These are phyloP conservation scores for Geotrichum cucujoidarum DNA, from an alignment of 1,139 yeast genomes.

Conservation along the genomic window DNA sequence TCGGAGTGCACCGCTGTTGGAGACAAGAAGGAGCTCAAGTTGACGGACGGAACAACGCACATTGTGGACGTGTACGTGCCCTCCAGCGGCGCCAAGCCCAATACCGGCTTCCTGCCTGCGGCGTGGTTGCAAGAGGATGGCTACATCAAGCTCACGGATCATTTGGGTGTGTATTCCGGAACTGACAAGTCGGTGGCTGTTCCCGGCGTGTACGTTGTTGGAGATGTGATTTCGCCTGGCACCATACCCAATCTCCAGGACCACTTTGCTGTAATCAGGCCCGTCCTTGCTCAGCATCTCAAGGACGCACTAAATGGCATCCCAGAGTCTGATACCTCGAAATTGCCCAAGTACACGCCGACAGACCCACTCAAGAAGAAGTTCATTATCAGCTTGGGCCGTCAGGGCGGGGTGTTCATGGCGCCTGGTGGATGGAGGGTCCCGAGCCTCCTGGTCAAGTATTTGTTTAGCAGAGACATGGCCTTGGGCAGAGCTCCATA, in stretches of 20 bases:
- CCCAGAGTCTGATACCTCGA: background rate
- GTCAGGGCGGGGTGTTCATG: constrained; percentile 12
- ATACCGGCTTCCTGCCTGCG: constrained; percentile 11
- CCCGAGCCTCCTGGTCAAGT: constrained; percentile 4
- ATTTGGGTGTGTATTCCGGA: background rate
- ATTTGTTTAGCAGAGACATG: constrained; percentile 4
- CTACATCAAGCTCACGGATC: background rate
- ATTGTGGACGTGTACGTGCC: constrained; percentile 10
- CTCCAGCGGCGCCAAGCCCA: constrained; percentile 12
- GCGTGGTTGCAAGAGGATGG: background rate
- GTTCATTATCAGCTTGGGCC: constrained; percentile 9
- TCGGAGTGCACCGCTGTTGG: too few species aligned
- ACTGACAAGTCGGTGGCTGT: background rate
- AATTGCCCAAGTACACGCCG: background rate
- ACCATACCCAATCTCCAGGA: too few species aligned
- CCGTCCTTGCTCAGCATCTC: too few species aligned
- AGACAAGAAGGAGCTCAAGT: background rate
- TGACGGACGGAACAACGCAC: constrained; percentile 7
- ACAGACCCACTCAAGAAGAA: background rate
- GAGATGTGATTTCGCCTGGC: too few species aligned
- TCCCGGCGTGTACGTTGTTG: background rate
- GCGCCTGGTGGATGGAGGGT: constrained; percentile 5
- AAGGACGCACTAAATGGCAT: background rate
- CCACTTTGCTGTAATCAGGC: too few species aligned
- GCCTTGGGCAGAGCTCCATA: background rate